Base-by-base conservation (phyloP, 345 rosid species). In the Acer yangbiense region DNA sequence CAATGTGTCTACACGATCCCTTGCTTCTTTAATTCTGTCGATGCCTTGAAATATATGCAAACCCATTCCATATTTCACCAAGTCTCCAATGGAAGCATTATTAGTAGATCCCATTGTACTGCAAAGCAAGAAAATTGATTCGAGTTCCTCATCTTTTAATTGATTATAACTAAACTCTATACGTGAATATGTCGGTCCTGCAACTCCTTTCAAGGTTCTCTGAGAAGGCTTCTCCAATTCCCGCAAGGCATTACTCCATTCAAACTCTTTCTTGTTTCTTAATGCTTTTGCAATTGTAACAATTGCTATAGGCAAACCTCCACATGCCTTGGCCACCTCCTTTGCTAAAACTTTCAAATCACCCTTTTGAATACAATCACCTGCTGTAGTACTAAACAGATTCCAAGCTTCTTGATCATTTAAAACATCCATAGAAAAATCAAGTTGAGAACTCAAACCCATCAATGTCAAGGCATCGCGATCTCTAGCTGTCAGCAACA, bases 61-160 rank as follows among this genome's bases (percentile, higher is more conserved):
- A 4, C 88, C 86, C 18, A 74, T 21, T 7, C 75, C 29, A 68
- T 83, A 32, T 32, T 32, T 32, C 35, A 32, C 4, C 0, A 32
- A 32, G 6, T 32, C 6, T 32, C 3, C 35, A 0, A 32, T 32
- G 35, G 35, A 32, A 32, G 35, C 32, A 29, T 29, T 29, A 29
- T 29, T 29, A 29, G 32, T 32, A 32, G 4, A 68, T 6, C 5
- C 25, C 52, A 76, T 41, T 39, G 32, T 75, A 54, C 78, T 55
- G 35, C 76, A 88, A 43, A 84, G 80, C 54, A 76, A 39, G 61
- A 88, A 88, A 8, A 77, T 25, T n/a, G 77, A 61, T 50, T 80
- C 76, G 4, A 83, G 73, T 18, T 76, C 81, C 0, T 86, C 68
- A 1, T 71, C 55, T 10, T 9, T 62, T n/a, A 88, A 50, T 35